Base-by-base conservation (phyloP, 345 rosid genomes). In the Eucalyptus albens region DNA sequence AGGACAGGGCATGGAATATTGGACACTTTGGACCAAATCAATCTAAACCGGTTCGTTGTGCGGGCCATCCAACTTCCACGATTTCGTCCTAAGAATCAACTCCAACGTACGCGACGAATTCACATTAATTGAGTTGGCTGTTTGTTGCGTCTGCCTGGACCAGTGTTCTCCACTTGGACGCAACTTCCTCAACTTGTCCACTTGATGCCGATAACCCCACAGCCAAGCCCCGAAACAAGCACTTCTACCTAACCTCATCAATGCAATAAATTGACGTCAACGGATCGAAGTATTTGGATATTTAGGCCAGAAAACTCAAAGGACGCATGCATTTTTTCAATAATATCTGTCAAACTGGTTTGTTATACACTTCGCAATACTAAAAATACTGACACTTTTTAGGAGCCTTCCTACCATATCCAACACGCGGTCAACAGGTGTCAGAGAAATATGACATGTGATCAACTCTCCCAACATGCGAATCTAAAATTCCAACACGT, bases 331-430 rank as follows among this genome's bases (percentile, higher is more conserved):
- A 6, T 37, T 44, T 37, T 44, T 21, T 9, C 2, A 11, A 21
- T 77, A 6, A 21, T 11, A 21, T 77, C 16, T 16, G 0, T 37
- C 47, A 0, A 37, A 37, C 9, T 11, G 7, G 1, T 40, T 72
- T 9, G 4, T 22, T 11, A 77, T 37, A 9, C 77, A n/a, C 11
- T 8, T n/a, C 6, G 17, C 3, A 65, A 53, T 21, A 1, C 2
- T 53, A 53, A 0, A 53, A 53, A 2, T 53, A 53, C 59, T 0
- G 9, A 53, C 26, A 53, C 11, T 53, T 5, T 53, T 21, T 53
- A 0, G 0, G 0, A 53, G 26, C 11, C 10, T 53, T 53, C 1
- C 1, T 53, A 53, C 21, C 5, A 0, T 53, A 53, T 53, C 4
- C 5, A 53, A 53, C 5, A 8, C 0, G 10, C 2, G 0, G 9